These are phyloP conservation scores for Quercus berberidifolia DNA, from an alignment of 306 rosid species.

Conservation along the genomic window DNA sequence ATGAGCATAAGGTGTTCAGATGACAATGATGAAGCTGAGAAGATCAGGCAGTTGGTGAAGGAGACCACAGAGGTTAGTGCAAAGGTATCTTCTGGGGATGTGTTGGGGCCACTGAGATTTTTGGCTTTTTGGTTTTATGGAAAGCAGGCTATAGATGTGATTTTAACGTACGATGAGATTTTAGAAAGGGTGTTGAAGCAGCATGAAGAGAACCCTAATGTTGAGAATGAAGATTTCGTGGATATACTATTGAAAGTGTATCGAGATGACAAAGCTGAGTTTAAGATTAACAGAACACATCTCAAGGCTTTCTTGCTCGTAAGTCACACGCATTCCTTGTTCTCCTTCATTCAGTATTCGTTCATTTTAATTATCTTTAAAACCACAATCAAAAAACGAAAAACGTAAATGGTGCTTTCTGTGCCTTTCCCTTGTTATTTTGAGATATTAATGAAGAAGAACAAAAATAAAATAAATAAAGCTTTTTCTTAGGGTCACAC, in stretches of 20 bases:
- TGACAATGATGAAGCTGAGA: constrained; percentile 33
- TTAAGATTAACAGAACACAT: too few species aligned
- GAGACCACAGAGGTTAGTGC: constrained; percentile 31
- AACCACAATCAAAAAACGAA: too few species aligned
- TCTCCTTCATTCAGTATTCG: too few species aligned
- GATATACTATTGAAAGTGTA: constrained; percentile 39
- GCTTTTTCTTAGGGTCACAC: too few species aligned
- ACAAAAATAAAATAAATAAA: too few species aligned
- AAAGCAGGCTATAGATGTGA: constrained; percentile 31
- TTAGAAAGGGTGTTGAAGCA: constrained; percentile 42
- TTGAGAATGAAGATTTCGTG: constrained; percentile 38
- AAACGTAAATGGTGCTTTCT: too few species aligned
- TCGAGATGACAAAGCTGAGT: constrained; percentile 43
- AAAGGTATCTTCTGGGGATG: constrained; percentile 45
- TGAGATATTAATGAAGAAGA: too few species aligned
- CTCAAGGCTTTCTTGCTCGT: too few species aligned
- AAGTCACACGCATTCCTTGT: too few species aligned
- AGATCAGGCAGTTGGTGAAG: constrained; percentile 32
- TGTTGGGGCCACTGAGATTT: constrained; percentile 39
- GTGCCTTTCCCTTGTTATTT: too few species aligned
- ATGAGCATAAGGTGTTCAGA: constrained; percentile 49
- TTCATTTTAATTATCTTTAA: too few species aligned
- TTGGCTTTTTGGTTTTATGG: constrained; percentile 45
- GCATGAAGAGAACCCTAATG: constrained; percentile 32
- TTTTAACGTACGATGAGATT: constrained; percentile 36